phyloP scores from a whole-genome alignment of 2,329 filamentous ascomycete genomes.

The Albophoma yamanashiensis region DNA sequence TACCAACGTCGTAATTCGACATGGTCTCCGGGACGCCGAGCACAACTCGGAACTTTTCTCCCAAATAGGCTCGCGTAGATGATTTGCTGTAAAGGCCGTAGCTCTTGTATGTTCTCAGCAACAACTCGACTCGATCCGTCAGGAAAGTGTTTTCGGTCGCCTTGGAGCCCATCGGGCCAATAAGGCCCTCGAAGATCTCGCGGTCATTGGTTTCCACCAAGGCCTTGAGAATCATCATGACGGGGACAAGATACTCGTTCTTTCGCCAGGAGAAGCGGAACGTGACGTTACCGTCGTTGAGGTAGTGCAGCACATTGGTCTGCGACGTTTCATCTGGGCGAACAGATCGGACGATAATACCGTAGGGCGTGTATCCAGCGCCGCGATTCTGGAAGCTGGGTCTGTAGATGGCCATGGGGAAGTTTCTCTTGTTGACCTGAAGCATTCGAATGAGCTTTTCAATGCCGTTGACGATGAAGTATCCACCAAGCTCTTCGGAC shows the following conservation, averaged over 20 bases:
- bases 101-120: slow-evolving; percentile 86
- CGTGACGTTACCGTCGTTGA: slow-evolving; percentile 90
- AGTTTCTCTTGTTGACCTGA: slow-evolving; percentile 83
- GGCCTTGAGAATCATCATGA: slow-evolving; percentile 94
- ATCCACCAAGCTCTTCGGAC: slow-evolving; percentile 89
- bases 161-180: slow-evolving; percentile 67
- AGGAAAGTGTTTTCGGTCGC: slow-evolving; percentile 83
- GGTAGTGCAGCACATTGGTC: slow-evolving; percentile 93
- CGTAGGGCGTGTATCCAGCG: slow-evolving; percentile 75
- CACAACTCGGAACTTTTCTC: slow-evolving; percentile 82
- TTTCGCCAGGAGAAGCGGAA: slow-evolving; percentile 98
- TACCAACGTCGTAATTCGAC: slow-evolving; percentile 80
- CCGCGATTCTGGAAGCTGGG: slow-evolving; percentile 85
- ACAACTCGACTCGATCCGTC: slow-evolving; percentile 84
- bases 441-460: slow-evolving; percentile 94
- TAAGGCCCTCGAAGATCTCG: slow-evolving; percentile 89
- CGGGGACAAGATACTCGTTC: slow-evolving; percentile 89
- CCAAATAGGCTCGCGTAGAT: slow-evolving; percentile 77
- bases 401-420: slow-evolving; percentile 87
- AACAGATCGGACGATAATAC: slow-evolving; percentile 84
- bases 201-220: slow-evolving; percentile 92
- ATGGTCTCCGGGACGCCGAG: slow-evolving; percentile 75
- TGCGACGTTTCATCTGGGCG: slow-evolving; percentile 97
- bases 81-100: slow-evolving; percentile 75
- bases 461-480: slow-evolving; percentile 95